These are phyloP conservation scores for Mortierella sp. DNA, from an alignment of 371 early-diverging fungal species.

Conservation along the genomic window DNA sequence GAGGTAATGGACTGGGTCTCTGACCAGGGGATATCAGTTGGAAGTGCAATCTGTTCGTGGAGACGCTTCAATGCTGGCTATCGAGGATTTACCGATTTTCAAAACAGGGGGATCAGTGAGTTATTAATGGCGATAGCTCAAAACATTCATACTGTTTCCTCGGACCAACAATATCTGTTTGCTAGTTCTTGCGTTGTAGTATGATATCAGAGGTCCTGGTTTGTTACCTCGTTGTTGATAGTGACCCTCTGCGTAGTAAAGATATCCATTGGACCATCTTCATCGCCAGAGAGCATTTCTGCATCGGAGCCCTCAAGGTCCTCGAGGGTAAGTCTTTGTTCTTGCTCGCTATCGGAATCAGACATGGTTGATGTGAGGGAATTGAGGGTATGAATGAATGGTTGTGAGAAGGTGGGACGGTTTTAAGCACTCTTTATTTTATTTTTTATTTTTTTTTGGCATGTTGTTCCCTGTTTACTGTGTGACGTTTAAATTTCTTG, in stretches of 20 bases:
- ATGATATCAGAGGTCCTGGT: neutral
- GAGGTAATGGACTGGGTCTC: constrained; percentile 85
- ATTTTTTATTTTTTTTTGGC: constrained; percentile 10
- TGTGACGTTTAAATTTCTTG: neutral
- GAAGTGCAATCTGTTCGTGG: constrained; percentile 74
- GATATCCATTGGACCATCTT: constrained; percentile 63
- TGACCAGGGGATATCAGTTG: constrained; percentile 80
- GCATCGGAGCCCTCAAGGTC: constrained; percentile 55
- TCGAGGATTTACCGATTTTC: neutral
- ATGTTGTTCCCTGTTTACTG: too few species aligned
- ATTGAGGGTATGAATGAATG: constrained; percentile 9
- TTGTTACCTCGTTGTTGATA: constrained; percentile 77
- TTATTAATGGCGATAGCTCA: too few species aligned
- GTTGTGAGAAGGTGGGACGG: neutral
- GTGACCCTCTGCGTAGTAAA: constrained; percentile 72
- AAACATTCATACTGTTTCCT: too few species aligned
- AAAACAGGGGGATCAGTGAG: neutral
- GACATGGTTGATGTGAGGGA: constrained; percentile 29
- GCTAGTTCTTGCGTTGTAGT: neutral
- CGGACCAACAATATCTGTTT: too few species aligned
- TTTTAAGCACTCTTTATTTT: constrained; percentile 1
- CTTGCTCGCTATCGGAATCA: constrained; percentile 50
- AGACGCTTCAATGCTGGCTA: constrained; percentile 73
- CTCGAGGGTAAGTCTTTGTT: constrained; percentile 47
- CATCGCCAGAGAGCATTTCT: constrained; percentile 54